phyloP scores from a whole-genome alignment of 257 asterid genomes.

The Capsicum chinense region DNA sequence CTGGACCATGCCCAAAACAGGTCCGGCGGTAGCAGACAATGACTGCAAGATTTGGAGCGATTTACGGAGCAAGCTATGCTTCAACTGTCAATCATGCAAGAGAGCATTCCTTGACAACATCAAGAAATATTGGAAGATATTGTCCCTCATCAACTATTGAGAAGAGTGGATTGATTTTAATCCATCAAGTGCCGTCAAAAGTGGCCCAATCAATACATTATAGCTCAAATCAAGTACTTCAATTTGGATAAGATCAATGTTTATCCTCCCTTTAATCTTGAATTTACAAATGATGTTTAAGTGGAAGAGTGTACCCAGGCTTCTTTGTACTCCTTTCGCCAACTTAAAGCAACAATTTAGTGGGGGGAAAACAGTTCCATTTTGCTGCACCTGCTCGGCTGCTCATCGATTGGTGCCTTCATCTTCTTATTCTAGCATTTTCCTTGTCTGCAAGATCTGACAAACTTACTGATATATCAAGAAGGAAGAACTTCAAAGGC shows the following conservation, averaged over 20 bases:
- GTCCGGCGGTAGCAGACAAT: slow-evolving; percentile 35
- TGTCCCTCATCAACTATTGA: slow-evolving; percentile 38
- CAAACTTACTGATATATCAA: too few relatives aligned
- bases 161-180: too few relatives aligned
- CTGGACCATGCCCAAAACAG: slow-evolving; percentile 46
- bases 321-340: not conserved
- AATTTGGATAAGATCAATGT: not conserved
- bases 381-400: not conserved
- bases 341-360: not conserved
- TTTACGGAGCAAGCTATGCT: slow-evolving; percentile 47
- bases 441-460: not conserved
- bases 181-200: too few relatives aligned
- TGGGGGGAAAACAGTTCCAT: not conserved
- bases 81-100: slow-evolving; percentile 56
- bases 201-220: too few relatives aligned
- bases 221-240: too few relatives aligned
- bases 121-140: slow-evolving; percentile 44
- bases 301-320: not conserved
- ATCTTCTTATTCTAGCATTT: not conserved
- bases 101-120: slow-evolving; percentile 39
- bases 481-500: not conserved
- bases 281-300: not conserved
- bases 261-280: not conserved
- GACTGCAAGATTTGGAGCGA: slow-evolving; percentile 62
- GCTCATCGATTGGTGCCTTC: not conserved